These are phyloP conservation scores for Myxozyma nipponensis DNA, from an alignment of 805 yeast species.

Conservation along the genomic window DNA sequence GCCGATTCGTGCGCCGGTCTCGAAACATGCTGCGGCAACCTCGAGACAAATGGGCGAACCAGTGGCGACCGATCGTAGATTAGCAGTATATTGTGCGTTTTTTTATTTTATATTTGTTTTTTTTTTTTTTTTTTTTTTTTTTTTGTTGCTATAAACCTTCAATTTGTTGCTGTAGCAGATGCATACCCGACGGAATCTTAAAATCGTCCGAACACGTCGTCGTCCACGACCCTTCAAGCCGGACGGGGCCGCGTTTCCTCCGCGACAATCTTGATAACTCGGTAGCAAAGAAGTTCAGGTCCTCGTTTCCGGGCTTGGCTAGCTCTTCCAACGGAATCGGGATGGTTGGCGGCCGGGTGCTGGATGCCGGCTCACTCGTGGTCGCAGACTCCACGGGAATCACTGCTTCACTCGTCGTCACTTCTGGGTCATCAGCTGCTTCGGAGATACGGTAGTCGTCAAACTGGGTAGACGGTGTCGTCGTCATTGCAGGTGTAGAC, in stretches of 20 bases:
- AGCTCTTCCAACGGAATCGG: conserved; percentile 37
- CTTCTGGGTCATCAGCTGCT: background rate
- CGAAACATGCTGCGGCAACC: conserved; percentile 21
- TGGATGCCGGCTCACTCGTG: conserved; percentile 14
- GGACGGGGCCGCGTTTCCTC: background rate
- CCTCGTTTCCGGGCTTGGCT: conserved; percentile 16
- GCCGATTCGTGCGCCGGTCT: conserved; percentile 22
- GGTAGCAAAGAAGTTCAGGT: conserved; percentile 27
- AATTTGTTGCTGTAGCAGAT: background rate
- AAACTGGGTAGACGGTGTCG: conserved; percentile 7
- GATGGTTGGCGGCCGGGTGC: conserved; percentile 36
- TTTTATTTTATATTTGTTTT: no score
- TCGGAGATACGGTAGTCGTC: conserved; percentile 19
- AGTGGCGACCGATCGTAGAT: conserved; percentile 20
- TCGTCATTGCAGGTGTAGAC: background rate
- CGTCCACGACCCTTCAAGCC: background rate
- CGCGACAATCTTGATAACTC: background rate
- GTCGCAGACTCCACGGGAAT: background rate
- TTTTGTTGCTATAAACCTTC: background rate
- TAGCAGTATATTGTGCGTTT: no score
- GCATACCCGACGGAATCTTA: background rate
- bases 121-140: no score
- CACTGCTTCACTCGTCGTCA: conserved; percentile 1
- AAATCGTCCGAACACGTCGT: background rate
- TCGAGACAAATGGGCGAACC: conserved; percentile 19